These are phyloP conservation scores for Athelia psychrophila DNA, from an alignment of 1,284 basidiomycete genomes.

Conservation along the genomic window DNA sequence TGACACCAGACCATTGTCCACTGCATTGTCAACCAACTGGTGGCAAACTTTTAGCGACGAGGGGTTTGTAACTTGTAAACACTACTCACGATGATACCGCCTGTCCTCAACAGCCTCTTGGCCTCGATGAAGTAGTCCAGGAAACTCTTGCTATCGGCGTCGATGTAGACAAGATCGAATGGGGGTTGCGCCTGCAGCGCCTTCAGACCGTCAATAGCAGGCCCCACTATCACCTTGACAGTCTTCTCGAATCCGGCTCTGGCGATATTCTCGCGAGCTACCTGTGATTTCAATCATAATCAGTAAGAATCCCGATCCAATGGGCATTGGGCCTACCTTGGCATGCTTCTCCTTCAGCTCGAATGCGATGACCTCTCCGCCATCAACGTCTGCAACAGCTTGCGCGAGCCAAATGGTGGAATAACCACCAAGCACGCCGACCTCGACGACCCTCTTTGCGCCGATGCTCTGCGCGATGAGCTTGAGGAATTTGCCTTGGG, in stretches of 20 bases:
- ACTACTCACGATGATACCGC: conserved; percentile 51
- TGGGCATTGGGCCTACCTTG: conserved; percentile 29
- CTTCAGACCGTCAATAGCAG: conserved; percentile 43
- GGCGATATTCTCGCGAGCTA: conserved; percentile 50
- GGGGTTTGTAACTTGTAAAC: background rate
- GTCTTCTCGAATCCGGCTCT: conserved; percentile 44
- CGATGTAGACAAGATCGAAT: conserved; percentile 62
- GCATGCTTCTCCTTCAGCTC: conserved; percentile 50
- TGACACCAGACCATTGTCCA: conserved; percentile 46
- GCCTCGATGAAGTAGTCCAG: conserved; percentile 50
- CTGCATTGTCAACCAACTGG: conserved; percentile 64
- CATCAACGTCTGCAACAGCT: conserved; percentile 42
- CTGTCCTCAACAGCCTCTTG: conserved; percentile 50
- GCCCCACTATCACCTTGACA: conserved; percentile 47
- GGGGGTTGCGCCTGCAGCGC: conserved; percentile 37
- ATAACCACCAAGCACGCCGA: conserved; percentile 66
- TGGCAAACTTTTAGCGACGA: background rate
- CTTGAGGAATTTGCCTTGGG: conserved; percentile 56
- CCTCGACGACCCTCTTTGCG: conserved; percentile 54
- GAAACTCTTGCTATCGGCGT: conserved; percentile 56
- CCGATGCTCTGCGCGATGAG: conserved; percentile 44
- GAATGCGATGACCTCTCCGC: conserved; percentile 47
- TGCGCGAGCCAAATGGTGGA: conserved; percentile 60
- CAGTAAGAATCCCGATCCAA: background rate
- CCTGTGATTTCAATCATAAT: conserved; percentile 27